Evolutionary conservation across 345 rosid genomes (phyloP).

Genomic region (Rhodomyrtus tomentosa): DNA sequence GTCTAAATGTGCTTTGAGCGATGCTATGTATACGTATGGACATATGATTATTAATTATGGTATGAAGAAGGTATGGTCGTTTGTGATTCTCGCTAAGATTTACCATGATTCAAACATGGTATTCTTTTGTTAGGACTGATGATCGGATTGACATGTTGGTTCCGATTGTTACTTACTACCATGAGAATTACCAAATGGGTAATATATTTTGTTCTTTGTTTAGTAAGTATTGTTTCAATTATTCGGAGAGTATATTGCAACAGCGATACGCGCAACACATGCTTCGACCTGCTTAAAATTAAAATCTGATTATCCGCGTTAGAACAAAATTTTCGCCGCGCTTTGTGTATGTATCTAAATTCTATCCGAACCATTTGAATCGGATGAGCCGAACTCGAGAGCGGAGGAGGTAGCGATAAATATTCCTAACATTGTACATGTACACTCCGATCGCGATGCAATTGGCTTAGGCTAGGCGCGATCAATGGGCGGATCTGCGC

Average conservation of each 20-base stretch:
- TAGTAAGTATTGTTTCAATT: too few relatives aligned
- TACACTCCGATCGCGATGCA: neutral
- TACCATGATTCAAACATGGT: neutral
- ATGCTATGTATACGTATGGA: neutral
- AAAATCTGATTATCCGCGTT: neutral
- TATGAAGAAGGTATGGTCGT: neutral
- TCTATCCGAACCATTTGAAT: neutral
- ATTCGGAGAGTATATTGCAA: too few relatives aligned
- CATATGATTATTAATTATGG: neutral
- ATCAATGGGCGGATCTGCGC: neutral
- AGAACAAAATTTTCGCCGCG: neutral
- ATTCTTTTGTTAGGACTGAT: neutral
- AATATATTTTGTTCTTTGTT: too few relatives aligned
- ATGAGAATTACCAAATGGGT: too few relatives aligned
- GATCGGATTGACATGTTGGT: neutral
- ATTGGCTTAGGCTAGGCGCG: neutral
- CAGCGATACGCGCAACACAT: neutral
- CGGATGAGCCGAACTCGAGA: neutral
- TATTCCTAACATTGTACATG: neutral
- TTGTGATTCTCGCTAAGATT: neutral
- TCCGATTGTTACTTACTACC: too few relatives aligned
- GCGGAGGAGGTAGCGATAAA: neutral
- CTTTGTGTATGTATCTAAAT: neutral
- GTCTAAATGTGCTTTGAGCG: neutral
- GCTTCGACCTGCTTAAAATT: neutral